phyloP scores from a whole-genome alignment of 768 basidiomycete genomes.

The Leccinum truebloodii region DNA sequence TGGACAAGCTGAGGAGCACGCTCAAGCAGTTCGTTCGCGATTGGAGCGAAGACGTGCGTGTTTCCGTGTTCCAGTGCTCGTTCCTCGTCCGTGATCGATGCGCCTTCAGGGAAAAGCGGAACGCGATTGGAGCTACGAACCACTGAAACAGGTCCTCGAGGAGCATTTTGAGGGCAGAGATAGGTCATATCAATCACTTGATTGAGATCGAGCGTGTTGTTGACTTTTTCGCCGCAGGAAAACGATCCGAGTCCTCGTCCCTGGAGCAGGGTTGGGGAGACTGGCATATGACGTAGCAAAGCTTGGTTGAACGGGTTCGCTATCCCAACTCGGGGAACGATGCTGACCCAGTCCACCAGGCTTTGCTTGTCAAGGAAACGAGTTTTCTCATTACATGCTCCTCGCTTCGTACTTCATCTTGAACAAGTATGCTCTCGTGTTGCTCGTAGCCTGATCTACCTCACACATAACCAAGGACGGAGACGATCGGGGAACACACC shows the following conservation, averaged over 20 bases:
- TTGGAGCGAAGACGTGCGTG: constrained; percentile 79
- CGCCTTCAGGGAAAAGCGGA: constrained; percentile 65
- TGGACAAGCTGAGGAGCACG: constrained; percentile 91
- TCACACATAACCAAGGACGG: constrained; percentile 46
- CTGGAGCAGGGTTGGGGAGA: constrained; percentile 87
- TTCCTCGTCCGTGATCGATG: not conserved
- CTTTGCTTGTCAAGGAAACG: constrained; percentile 90
- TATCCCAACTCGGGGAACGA: not conserved
- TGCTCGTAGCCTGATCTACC: not conserved
- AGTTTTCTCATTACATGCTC: constrained; percentile 96
- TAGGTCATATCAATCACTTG: constrained; percentile 37
- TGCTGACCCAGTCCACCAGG: constrained; percentile 46
- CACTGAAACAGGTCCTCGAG: constrained; percentile 76
- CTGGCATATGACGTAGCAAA: constrained; percentile 87
- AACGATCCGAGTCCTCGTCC: constrained; percentile 75
- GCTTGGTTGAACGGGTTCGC: constrained; percentile 51
- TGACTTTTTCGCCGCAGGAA: constrained; percentile 35
- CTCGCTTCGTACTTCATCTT: constrained; percentile 86
- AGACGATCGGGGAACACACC: constrained; percentile 63
- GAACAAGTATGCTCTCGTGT: constrained; percentile 59
- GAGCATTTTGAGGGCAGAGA: constrained; percentile 55
- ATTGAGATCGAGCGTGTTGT: not conserved
- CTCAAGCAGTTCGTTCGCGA: constrained; percentile 92
- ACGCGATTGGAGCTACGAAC: constrained; percentile 76
- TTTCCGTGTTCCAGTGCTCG: not conserved